phyloP scores from a whole-genome alignment of 2,329 filamentous ascomycete species.

The Pseudocercospora cruenta region DNA sequence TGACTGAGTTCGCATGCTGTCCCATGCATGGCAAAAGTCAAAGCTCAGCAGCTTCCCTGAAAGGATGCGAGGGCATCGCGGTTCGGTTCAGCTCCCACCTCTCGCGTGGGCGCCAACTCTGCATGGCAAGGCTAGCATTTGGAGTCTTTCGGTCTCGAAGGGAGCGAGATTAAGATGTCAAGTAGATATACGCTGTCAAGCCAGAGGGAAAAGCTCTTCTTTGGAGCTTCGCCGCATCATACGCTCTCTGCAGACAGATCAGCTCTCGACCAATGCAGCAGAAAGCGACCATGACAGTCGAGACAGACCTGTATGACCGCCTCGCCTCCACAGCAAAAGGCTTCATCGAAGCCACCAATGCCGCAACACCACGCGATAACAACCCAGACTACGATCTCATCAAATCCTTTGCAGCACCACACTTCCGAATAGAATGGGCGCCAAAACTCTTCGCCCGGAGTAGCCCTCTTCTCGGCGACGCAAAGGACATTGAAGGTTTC shows the following conservation, averaged over 20 bases:
- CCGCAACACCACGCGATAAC: conserved; percentile 20
- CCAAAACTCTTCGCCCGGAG: conserved; percentile 23
- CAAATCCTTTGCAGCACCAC: conserved; percentile 16
- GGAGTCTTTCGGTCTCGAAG: background rate
- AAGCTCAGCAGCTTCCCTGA: background rate
- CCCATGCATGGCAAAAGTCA: background rate
- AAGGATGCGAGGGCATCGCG: background rate
- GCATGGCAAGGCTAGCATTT: background rate
- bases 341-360: conserved; percentile 25
- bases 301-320: conserved; percentile 15
- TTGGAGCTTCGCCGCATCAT: background rate
- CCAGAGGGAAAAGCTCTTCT: background rate
- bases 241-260: background rate
- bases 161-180: background rate
- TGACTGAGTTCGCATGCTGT: background rate
- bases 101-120: background rate
- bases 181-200: background rate
- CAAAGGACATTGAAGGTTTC: conserved; percentile 26
- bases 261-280: background rate
- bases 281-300: conserved; percentile 7
- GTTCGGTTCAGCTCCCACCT: background rate
- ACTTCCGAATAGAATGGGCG: conserved; percentile 26
- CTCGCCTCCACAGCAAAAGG: conserved; percentile 21
- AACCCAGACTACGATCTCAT: conserved; percentile 24
- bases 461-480: conserved; percentile 17